Evolutionary conservation across 1,284 basidiomycete genomes (phyloP).

Genomic region (Cystobasidium slooffiae): DNA sequence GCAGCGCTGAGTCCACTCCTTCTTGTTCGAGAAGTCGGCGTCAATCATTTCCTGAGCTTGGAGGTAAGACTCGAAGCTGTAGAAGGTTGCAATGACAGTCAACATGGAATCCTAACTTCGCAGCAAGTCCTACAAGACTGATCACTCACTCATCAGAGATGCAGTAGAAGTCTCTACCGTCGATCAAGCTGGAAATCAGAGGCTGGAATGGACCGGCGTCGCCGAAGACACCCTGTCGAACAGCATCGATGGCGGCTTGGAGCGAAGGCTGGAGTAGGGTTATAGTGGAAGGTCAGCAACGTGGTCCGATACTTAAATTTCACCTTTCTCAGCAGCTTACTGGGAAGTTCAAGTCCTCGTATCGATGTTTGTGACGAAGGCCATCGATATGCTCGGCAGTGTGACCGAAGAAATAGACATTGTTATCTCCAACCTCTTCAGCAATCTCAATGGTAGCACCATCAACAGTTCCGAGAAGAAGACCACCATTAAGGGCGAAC

Average conservation of each 20-base stretch:
- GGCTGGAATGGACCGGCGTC: conserved; percentile 49
- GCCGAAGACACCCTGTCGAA: conserved; percentile 50
- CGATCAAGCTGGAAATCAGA: conserved; percentile 47
- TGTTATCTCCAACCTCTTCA: conserved; percentile 77
- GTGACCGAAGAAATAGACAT: conserved; percentile 63
- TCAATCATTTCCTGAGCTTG: conserved; percentile 82
- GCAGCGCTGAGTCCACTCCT: conserved; percentile 86
- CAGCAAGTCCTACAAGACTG: conserved; percentile 75
- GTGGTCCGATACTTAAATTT: not conserved
- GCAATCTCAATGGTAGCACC: conserved; percentile 95
- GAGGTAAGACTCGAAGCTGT: conserved; percentile 60
- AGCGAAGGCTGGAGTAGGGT: conserved; percentile 26
- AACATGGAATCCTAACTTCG: conserved; percentile 67
- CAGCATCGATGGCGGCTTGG: conserved; percentile 50
- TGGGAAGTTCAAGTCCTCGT: conserved; percentile 46
- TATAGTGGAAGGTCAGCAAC: not conserved
- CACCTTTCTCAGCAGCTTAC: conserved; percentile 31
- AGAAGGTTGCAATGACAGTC: conserved; percentile 68
- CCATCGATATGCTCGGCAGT: conserved; percentile 52
- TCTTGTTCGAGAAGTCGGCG: conserved; percentile 70
- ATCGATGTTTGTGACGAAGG: conserved; percentile 43
- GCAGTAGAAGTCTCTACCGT: conserved; percentile 50
- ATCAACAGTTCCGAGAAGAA: conserved; percentile 66
- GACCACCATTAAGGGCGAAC: conserved; percentile 79
- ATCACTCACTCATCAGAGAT: conserved; percentile 60